Evolutionary conservation across 225 moss, liverwort and hornwort genomes (phyloP), one percentile per base, ranked within the genome.

Genomic region (Climacium dendroides): DNA sequence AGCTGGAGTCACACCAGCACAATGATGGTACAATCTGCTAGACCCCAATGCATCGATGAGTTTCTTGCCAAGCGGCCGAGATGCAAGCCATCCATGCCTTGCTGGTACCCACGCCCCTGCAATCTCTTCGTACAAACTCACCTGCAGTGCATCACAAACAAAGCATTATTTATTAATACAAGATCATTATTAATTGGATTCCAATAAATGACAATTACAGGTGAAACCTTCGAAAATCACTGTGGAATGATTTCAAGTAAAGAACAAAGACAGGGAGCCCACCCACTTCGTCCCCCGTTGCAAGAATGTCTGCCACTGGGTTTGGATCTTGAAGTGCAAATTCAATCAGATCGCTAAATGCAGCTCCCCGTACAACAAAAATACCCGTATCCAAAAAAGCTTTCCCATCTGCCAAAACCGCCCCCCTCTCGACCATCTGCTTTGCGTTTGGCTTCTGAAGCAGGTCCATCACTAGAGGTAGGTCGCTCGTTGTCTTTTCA

Each of bases 41-140:
- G 90, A 92, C 55, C 96, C 94, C 87, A 96, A 91, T 79, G 95
- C 91, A 71, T 80, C 50, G 50, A 95, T 93, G n/a, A 96, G 93
- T 65, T 89, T 87, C 80, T 91, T 91, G 64, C 96, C 96, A 58
- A 96, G 93, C n/a, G 94, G 96, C 30, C 96, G 94, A 79, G 89
- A 89, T 81, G 83, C 79, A 63, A 96, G 91, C 96, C 96, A 96
- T 61, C 67, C 85, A 83, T 96, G 95, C 78, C 93, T 90, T 84
- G 92, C 93, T 34, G 92, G 85, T 55, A 96, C 96, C 95, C 96
- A 96, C 50, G 96, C 93, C 47, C 96, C 95, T 78, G 96, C 96
- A 87, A 96, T 84, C 74, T 96, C 96, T 90, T 96, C 96, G 64
- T 96, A 96, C 89, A 96, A 91, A 89, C 96, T 96, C 90, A 96